A percentile compares a stretch with the other conserved stretches of the same genome.
phyloP scores from a whole-genome alignment of 2,329 filamentous ascomycete species.

The Phaeophleospora eucalypticola region DNA sequence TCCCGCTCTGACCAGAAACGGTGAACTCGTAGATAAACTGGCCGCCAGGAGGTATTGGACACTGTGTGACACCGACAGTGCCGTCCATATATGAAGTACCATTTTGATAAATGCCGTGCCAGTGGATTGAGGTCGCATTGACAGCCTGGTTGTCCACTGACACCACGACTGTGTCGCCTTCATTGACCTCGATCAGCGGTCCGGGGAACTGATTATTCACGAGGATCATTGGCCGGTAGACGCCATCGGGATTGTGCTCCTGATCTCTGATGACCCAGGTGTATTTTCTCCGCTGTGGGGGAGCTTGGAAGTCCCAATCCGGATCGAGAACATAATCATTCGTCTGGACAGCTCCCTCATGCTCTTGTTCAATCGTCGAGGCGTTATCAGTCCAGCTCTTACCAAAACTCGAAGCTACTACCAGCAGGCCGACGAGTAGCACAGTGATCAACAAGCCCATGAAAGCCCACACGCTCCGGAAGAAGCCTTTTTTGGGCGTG shows the following conservation, averaged over 20 bases:
- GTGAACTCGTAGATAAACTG: conserved; percentile 56
- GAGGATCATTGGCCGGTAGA: conserved; percentile 40
- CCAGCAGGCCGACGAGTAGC: neutral
- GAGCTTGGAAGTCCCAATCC: conserved; percentile 53
- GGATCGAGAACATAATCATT: conserved; percentile 56
- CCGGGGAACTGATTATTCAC: conserved; percentile 34
- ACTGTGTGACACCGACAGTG: conserved; percentile 30
- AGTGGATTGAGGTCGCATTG: conserved; percentile 36
- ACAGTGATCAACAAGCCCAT: neutral
- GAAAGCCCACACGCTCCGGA: conserved; percentile 1
- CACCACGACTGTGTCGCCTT: conserved; percentile 32
- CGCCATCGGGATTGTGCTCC: conserved; percentile 56
- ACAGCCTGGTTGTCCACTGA: conserved; percentile 37
- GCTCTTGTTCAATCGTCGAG: neutral
- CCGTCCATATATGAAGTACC: conserved; percentile 32
- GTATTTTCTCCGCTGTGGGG: conserved; percentile 53
- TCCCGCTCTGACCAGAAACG: conserved; percentile 40
- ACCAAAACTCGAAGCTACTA: conserved; percentile 1
- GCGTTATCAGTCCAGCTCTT: too few species aligned
- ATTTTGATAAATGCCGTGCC: conserved; percentile 33
- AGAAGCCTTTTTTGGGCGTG: neutral
- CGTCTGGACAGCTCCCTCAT: conserved; percentile 16
- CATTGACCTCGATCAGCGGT: conserved; percentile 34
- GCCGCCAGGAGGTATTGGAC: conserved; percentile 31
- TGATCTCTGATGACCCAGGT: conserved; percentile 59